These are phyloP conservation scores for Paraconiothyrium brasiliense DNA, from an alignment of 2,329 filamentous ascomycete species.

Conservation along the genomic window DNA sequence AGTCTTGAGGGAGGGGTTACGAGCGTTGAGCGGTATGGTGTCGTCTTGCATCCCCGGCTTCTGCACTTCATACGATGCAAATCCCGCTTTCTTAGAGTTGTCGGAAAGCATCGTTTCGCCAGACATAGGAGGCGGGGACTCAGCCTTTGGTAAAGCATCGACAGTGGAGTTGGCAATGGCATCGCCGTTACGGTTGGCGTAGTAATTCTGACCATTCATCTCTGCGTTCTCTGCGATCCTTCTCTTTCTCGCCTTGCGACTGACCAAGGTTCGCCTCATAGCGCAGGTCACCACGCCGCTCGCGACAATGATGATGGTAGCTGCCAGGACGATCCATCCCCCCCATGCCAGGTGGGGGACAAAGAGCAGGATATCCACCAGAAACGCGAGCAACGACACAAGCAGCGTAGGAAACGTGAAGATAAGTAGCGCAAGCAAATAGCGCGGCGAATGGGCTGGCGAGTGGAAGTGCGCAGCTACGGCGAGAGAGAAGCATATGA, in stretches of 20 bases:
- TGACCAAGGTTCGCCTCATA: slow-evolving; percentile 91
- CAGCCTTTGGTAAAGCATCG: slow-evolving; percentile 57
- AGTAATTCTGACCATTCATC: slow-evolving; percentile 96
- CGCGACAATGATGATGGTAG: slow-evolving; percentile 83
- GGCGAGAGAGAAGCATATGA: slow-evolving; percentile 84
- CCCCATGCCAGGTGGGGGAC: slow-evolving; percentile 94
- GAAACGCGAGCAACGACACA: slow-evolving; percentile 83
- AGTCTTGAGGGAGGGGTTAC: slow-evolving; percentile 68
- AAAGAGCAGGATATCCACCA: slow-evolving; percentile 93
- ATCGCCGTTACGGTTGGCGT: slow-evolving; percentile 59
- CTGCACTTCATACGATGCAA: slow-evolving; percentile 71
- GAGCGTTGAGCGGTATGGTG: slow-evolving; percentile 73
- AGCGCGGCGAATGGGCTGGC: slow-evolving; percentile 88
- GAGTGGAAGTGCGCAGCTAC: slow-evolving; percentile 84
- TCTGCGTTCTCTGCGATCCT: slow-evolving; percentile 93
- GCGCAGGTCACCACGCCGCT: slow-evolving; percentile 89
- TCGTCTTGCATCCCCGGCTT: slow-evolving; percentile 72
- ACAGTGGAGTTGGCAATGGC: slow-evolving; percentile 26
- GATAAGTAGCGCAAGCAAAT: slow-evolving; percentile 84
- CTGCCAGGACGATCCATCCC: slow-evolving; percentile 89
- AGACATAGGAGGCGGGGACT: slow-evolving; percentile 63
- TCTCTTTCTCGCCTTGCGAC: slow-evolving; percentile 90
- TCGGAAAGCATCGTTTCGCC: slow-evolving; percentile 12
- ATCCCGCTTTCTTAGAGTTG: slow-evolving; percentile 55
- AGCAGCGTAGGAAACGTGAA: slow-evolving; percentile 86